Percentiles rank a stretch among this genome's conserved stretches.
Conservation (phyloP, 2,329 filamentous ascomycete species). For the Penicillium sclerotiorum region DNA sequence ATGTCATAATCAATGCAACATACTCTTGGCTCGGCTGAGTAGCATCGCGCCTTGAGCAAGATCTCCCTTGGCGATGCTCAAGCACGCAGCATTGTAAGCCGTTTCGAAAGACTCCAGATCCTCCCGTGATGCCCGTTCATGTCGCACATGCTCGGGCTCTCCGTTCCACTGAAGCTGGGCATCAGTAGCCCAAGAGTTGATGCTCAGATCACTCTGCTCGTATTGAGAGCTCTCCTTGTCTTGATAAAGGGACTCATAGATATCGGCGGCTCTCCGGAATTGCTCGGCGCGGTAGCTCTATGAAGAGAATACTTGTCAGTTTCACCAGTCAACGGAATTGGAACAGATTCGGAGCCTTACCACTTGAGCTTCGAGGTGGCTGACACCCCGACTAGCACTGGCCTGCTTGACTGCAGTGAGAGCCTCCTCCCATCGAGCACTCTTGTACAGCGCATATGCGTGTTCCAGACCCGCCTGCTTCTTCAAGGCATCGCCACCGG, state of each 20-base stretch:
- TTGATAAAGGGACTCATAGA: constrained; percentile 56
- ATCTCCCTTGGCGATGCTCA: constrained; percentile 63
- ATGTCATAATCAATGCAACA: constrained; percentile 6
- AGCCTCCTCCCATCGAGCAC: constrained; percentile 58
- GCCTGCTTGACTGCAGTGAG: constrained; percentile 51
- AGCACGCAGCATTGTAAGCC: constrained; percentile 66
- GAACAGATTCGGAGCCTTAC: constrained; percentile 40
- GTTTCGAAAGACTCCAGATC: constrained; percentile 67
- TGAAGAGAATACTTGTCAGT: not conserved
- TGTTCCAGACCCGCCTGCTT: constrained; percentile 60
- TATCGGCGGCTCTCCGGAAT: constrained; percentile 56
- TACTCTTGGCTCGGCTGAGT: constrained; percentile 60
- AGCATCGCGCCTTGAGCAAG: constrained; percentile 61
- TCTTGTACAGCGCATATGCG: constrained; percentile 66
- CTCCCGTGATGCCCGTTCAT: constrained; percentile 58
- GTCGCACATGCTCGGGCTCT: constrained; percentile 52
- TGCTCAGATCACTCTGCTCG: constrained; percentile 62
- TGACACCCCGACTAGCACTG: constrained; percentile 52
- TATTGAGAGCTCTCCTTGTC: constrained; percentile 44
- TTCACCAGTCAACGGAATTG: not conserved
- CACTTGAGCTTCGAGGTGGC: constrained; percentile 65
- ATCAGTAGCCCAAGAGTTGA: constrained; percentile 64
- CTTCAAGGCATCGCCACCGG: constrained; percentile 57
- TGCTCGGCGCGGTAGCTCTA: constrained; percentile 61
- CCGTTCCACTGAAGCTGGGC: constrained; percentile 65